Base-by-base conservation (phyloP, 768 basidiomycete genomes). In the Hemileccinum impolitum region DNA sequence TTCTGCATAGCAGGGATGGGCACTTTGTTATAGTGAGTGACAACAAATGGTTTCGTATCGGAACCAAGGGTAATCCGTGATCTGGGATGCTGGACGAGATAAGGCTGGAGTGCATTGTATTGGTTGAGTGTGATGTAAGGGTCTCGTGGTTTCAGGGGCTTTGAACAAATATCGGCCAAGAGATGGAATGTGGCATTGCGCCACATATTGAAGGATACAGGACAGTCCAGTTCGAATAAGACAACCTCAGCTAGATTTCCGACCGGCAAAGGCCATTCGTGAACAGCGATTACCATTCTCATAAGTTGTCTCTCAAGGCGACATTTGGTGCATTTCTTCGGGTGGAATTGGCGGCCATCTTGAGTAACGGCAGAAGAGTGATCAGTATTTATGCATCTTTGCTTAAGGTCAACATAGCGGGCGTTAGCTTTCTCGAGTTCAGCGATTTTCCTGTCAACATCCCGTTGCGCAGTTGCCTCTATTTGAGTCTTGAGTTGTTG, bases 211-310 rank as follows among this genome's bases (percentile, higher is more conserved):
- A 78, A 75, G 6, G 60, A 50, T 4, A 58, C 19, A 5, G 78
- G 78, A 38, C 67, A 67, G 8, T 53, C 48, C 2, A 77, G 50
- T 48, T 79, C 76, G 43, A 79, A 79, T 1, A 78, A 60, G 9
- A 70, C 63, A 0, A 55, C 54, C 42, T 67, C 56, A 0, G 66
- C 65, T 47, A 25, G 9, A 56, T 14, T 3, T n/a, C 54, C 30
- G 1, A 48, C 35, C 0, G 79, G 75, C 32, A 79, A 54, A 0
- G 78, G 78, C 76, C 75, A 76, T 48, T 79, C 78, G 39, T 74
- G 65, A 6, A 73, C 55, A 0, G n/a, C 2, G 25, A 79, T 76
- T 0, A 15, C 2, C 61, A 76, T 54, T 0, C 0, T 12, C 0
- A 18, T n/a, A 0, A 63, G 58, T 43, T 58, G 10, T 14, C 32